phyloP scores from a whole-genome alignment of 805 yeast species.

The Debaryomyces castellii region DNA sequence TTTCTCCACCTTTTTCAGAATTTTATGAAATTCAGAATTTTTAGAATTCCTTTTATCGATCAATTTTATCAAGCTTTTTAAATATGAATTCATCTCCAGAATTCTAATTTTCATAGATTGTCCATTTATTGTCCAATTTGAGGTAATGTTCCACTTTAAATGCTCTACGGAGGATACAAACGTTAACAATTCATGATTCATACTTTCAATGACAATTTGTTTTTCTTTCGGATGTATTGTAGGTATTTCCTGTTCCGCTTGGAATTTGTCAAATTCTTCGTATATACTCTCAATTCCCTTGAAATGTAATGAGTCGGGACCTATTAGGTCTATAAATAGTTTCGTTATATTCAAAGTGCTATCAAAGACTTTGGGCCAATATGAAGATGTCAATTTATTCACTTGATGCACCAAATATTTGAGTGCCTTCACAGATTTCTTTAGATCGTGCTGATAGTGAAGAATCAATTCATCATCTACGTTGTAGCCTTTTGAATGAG shows the following conservation, averaged over 20 bases:
- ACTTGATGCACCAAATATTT: slow-evolving; percentile 34
- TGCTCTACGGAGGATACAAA: slow-evolving; percentile 21
- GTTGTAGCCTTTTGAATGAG: slow-evolving; percentile 14
- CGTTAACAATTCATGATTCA: slow-evolving; percentile 26
- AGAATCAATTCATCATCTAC: slow-evolving; percentile 38
- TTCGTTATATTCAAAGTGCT: slow-evolving; percentile 28
- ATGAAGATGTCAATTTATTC: slow-evolving; percentile 17
- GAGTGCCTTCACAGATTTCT: slow-evolving; percentile 42
- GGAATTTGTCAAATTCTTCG: slow-evolving; percentile 27
- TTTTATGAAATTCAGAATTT: slow-evolving; percentile 40
- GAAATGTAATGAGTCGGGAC: slow-evolving; percentile 32
- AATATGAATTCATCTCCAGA: slow-evolving; percentile 36
- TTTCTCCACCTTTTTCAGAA: slow-evolving; percentile 37
- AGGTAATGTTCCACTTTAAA: slow-evolving; percentile 13
- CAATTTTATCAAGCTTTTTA: slow-evolving; percentile 37
- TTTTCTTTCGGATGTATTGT: slow-evolving; percentile 39
- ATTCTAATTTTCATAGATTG: slow-evolving; percentile 33
- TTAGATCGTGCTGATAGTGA: slow-evolving; percentile 46
- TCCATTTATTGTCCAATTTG: slow-evolving; percentile 23
- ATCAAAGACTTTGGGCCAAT: slow-evolving; percentile 34
- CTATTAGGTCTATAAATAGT: slow-evolving; percentile 32
- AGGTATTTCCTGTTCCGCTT: slow-evolving; percentile 26
- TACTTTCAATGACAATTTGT: slow-evolving; percentile 20
- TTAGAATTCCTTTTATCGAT: slow-evolving; percentile 46
- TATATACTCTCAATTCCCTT: slow-evolving; percentile 31